phyloP scores from a whole-genome alignment of 345 rosid species.

The Heritiera fomes region DNA sequence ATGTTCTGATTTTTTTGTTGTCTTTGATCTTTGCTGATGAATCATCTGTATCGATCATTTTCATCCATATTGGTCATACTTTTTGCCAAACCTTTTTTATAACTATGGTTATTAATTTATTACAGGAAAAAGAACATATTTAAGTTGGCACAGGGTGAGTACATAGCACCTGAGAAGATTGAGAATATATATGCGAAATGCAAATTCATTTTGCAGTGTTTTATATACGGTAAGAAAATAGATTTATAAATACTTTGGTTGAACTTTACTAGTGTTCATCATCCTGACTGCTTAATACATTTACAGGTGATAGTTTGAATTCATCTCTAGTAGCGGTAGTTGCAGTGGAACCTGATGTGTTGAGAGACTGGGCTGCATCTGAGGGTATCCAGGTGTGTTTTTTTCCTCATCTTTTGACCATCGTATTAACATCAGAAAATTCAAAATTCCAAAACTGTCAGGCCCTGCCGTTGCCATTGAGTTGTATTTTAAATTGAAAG shows the following conservation, averaged over 20 bases:
- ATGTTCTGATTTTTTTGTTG: background rate
- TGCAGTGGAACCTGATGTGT: constrained; percentile 69
- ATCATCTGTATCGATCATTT: background rate
- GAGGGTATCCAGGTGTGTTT: constrained; percentile 64
- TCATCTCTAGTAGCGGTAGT: constrained; percentile 75
- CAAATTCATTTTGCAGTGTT: constrained; percentile 73
- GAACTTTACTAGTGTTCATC: constrained; percentile 10
- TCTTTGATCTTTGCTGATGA: background rate
- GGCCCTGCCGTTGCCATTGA: background rate
- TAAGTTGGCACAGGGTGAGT: constrained; percentile 97
- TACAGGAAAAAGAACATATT: constrained; percentile 79
- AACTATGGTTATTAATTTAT: background rate
- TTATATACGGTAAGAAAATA: constrained; percentile 63
- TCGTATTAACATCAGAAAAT: background rate
- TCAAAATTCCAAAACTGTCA: background rate
- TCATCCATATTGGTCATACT: background rate
- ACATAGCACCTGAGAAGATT: constrained; percentile 97
- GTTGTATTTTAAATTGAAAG: background rate
- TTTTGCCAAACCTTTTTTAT: background rate
- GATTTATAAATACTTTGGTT: constrained; percentile 1
- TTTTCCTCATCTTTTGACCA: background rate
- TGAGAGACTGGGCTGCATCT: constrained; percentile 75
- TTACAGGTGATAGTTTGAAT: constrained; percentile 84
- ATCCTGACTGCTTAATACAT: constrained; percentile 27
- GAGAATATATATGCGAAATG: constrained; percentile 92